A percentile compares a stretch with the other conserved stretches of the same genome.
These are phyloP conservation scores for Mucor velutinosus DNA, from an alignment of 371 early-diverging fungal species.

Conservation along the genomic window DNA sequence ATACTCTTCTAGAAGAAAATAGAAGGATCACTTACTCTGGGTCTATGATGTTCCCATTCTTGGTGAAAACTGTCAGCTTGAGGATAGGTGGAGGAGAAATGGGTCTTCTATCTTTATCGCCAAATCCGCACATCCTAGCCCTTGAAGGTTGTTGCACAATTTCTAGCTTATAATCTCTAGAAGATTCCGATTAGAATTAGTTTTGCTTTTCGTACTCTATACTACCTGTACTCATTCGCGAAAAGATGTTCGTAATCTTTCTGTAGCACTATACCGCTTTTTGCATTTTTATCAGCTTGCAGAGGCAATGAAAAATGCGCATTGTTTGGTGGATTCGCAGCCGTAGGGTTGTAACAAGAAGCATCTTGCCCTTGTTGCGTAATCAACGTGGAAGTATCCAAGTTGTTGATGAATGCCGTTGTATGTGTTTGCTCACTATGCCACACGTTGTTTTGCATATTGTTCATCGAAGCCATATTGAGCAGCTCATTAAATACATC, in stretches of 20 bases:
- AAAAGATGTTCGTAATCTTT: background rate
- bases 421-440: background rate
- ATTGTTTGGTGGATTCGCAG: background rate
- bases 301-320: background rate
- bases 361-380: background rate
- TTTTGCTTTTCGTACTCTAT: background rate
- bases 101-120: constrained; percentile 71
- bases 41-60: constrained; percentile 32
- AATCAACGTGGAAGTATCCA: background rate
- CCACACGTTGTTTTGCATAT: background rate
- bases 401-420: background rate
- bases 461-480: constrained; percentile 13
- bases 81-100: constrained; percentile 64
- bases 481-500: constrained; percentile 28
- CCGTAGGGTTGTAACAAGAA: background rate
- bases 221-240: background rate
- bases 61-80: constrained; percentile 32
- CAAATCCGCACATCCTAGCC: constrained; percentile 87
- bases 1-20: background rate
- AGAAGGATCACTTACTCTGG: constrained; percentile 34
- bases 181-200: background rate
- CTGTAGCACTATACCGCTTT: background rate
- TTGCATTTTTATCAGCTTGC: background rate
- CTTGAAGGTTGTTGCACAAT: constrained; percentile 76
- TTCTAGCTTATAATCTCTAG: constrained; percentile 19